Conservation (phyloP, 148 eudicot species). For the Tetragonia tetragonoides region DNA sequence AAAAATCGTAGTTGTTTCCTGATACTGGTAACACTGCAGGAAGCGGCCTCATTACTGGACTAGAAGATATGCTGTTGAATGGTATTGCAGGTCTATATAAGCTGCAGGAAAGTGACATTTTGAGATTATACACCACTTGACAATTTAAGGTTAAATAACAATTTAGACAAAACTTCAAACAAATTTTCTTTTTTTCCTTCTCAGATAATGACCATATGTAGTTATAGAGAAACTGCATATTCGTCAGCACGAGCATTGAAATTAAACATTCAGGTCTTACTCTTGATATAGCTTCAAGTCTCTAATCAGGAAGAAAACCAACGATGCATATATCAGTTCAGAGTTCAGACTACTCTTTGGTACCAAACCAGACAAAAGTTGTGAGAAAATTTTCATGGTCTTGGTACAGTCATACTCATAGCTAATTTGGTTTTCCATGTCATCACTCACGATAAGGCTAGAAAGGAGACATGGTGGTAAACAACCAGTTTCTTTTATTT, state of each 20-base stretch:
- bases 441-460: too few species aligned
- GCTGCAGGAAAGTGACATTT: slow-evolving; percentile 27
- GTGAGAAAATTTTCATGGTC: background rate
- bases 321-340: background rate
- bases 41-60: slow-evolving; percentile 21
- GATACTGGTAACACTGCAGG: slow-evolving; percentile 38
- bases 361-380: background rate
- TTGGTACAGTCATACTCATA: background rate
- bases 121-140: too few species aligned
- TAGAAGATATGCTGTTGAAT: slow-evolving; percentile 13
- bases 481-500: too few species aligned
- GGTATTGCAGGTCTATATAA: slow-evolving; percentile 22
- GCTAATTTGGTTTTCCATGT: background rate
- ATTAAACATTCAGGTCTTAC: background rate
- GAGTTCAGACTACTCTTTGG: background rate
- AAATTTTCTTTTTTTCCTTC: too few species aligned
- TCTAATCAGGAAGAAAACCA: background rate
- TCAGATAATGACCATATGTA: background rate
- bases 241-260: too few species aligned
- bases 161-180: too few species aligned
- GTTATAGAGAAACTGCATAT: too few species aligned
- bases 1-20: slow-evolving; percentile 68
- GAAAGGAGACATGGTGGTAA: too few species aligned
- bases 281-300: background rate
- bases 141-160: too few species aligned